Evolutionary conservation across 306 rosid genomes (phyloP), one percentile per base, ranked within the genome.

Genomic region (Quercus variabilis): DNA sequence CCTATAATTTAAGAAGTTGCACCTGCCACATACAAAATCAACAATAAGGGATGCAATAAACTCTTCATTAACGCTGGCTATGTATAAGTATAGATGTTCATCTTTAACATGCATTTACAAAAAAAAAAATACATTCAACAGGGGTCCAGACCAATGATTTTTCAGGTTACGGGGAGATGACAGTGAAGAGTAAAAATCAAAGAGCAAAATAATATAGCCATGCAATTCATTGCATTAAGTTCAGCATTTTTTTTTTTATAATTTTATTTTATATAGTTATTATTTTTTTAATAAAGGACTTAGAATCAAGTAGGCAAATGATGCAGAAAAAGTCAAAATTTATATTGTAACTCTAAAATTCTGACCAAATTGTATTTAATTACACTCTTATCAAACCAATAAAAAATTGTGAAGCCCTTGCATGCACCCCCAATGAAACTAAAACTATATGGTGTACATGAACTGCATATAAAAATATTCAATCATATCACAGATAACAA

Each of bases 1-100:
- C 84, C 99, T 86, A 83, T 95, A 95, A 74, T 95, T 95, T 87
- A 95, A 89, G 87, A 95, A 95, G 89, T 95, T 95, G 89, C 99
- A 95, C 92, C 99, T 95, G 87, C 86, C 83, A 88, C 76, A 87
- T 56, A 79, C 59, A 73, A 51, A 74, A 78, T 17, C 12, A 68
- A 76, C 31, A 68, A n/a, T 23, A 26, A 55, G 69, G 68, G 55
- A 84, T 41, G 62, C 78, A 60, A 78, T 77, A 68, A 71, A 55
- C 59, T 57, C 49, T 67, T 80, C 58, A 78, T 72, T 52, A 78
- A 80, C 56, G 74, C 73, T 73, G 25, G 55, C 75, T 68, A 13
- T 46, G 55, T 2, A 67, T 52, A 56, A 20, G 54, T 68, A 82
- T 33, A 26, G 20, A 35, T 5, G 20, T 38, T 58, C 25, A 46